Conservation (phyloP, 2,329 filamentous ascomycete genomes). For the Cladophialophora carrionii region DNA sequence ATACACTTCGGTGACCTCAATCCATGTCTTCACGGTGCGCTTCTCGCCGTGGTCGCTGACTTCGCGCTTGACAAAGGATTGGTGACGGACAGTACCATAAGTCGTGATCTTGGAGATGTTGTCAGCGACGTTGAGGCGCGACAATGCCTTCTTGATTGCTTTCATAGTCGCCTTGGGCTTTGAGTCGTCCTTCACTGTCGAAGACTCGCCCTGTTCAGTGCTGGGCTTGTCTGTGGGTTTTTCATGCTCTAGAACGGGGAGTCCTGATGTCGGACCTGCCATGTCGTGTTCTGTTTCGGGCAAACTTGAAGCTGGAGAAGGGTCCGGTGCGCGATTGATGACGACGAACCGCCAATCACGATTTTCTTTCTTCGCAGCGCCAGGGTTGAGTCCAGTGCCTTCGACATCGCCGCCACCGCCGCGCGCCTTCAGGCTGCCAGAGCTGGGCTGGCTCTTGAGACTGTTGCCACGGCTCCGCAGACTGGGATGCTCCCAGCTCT, state of each 20-base stretch:
- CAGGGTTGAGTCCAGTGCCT: background rate
- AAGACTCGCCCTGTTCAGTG: background rate
- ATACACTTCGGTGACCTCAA: conserved; percentile 29
- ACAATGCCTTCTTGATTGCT: conserved; percentile 6
- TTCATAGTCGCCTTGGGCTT: background rate
- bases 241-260: background rate
- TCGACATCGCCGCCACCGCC: conserved; percentile 13
- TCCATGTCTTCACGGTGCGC: conserved; percentile 31
- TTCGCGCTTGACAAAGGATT: conserved; percentile 25
- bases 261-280: background rate
- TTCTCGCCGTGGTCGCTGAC: conserved; percentile 23
- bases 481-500: background rate
- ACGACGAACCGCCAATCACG: background rate
- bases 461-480: conserved; percentile 14
- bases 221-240: background rate
- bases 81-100: conserved; percentile 21
- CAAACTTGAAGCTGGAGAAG: background rate
- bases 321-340: background rate
- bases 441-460: conserved; percentile 3
- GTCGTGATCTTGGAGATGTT: conserved; percentile 24
- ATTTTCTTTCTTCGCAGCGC: background rate
- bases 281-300: background rate
- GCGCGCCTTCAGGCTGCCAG: conserved; percentile 6
- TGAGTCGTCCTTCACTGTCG: background rate
- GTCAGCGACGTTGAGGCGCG: conserved; percentile 18